phyloP scores from a whole-genome alignment of 2,329 filamentous ascomycete species.

The Cytospora mali region DNA sequence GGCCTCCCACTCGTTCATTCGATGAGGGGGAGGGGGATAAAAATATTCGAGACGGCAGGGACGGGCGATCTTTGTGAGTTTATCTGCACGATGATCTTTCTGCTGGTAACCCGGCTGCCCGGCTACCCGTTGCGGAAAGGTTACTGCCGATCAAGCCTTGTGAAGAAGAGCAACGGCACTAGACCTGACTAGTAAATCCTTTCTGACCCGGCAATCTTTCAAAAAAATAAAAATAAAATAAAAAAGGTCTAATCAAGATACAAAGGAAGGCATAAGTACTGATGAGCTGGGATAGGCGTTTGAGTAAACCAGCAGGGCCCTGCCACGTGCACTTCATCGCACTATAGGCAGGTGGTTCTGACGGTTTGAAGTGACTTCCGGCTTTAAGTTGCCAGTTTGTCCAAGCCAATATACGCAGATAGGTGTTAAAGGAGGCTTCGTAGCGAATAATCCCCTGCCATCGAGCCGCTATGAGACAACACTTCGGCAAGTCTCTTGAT shows the following conservation, averaged over 20 bases:
- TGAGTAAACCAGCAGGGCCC: background rate
- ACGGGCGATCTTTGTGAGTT: slow-evolving; percentile 17
- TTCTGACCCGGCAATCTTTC: too few species aligned
- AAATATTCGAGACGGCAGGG: background rate
- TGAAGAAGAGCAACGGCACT: slow-evolving; percentile 3
- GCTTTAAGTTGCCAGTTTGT: background rate
- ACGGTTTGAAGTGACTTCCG: background rate
- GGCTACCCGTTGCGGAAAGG: slow-evolving; percentile 16
- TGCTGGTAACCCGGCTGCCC: background rate
- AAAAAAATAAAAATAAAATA: too few species aligned
- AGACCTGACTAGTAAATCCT: background rate
- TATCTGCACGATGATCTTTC: slow-evolving; percentile 18
- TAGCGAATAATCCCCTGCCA: slow-evolving; percentile 12
- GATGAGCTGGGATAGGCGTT: background rate
- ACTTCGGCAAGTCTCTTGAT: slow-evolving; percentile 1
- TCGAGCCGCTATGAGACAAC: slow-evolving; percentile 13
- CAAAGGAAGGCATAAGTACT: background rate
- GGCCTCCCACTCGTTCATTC: slow-evolving; percentile 25
- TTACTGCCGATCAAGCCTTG: slow-evolving; percentile 19
- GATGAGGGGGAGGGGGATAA: slow-evolving; percentile 3
- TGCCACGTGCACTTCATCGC: slow-evolving; percentile 15
- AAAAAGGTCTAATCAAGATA: too few species aligned
- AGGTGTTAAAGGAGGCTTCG: background rate
- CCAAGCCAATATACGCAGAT: background rate
- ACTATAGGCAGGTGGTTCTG: slow-evolving; percentile 7